Base-by-base conservation (phyloP, 345 rosid genomes). In the Anacardium occidentale region DNA sequence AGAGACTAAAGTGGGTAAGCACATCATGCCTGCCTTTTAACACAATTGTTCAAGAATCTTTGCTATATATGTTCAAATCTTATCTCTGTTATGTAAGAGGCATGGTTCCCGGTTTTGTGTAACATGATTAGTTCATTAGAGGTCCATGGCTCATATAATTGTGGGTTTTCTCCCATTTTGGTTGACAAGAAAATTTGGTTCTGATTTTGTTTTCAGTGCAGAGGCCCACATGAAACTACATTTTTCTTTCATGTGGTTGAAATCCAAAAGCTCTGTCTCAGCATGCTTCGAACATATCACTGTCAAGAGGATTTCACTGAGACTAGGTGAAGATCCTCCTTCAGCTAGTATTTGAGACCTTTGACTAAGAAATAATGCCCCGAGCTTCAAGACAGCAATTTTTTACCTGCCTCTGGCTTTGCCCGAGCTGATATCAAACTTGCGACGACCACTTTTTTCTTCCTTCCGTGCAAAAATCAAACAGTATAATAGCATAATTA, bases 341-440 rank as follows among this genome's bases (percentile, higher is more conserved):
- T 37, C 42, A 6, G 42, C 42, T 5, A 37, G 8, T 5, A 6
- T 6, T 37, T 37, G 32, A 22, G 3, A 5, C 52, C 26, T 47
- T 45, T 4, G 4, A 24, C 7, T 4, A 3, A 29, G 42, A 62
- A 44, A 10, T 25, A 15, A 3, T 55, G 25, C 29, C 24, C 9
- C n/a, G 22, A 15, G 45, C 68, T 44, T 70, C 70, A 59, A 60
- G 60, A 64, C 68, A 42, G 74, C 51, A 72, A 67, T 55, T 71
- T 29, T 29, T 17, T 22, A 2, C 26, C 53, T 64, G 10, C 40
- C 69, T 58, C 65, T 0, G 0, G 48, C 74, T 24, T 10, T 48
- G 17, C 34, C 26, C 37, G 9, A 59, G 51, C 62, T 56, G 60
- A 68, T 37, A 40, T 22, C 18, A 25, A 26, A 48, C 64, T 48